Evolutionary conservation across 208 protist species (phyloP).

Genomic region (Endotrypanum monterogeii): DNA sequence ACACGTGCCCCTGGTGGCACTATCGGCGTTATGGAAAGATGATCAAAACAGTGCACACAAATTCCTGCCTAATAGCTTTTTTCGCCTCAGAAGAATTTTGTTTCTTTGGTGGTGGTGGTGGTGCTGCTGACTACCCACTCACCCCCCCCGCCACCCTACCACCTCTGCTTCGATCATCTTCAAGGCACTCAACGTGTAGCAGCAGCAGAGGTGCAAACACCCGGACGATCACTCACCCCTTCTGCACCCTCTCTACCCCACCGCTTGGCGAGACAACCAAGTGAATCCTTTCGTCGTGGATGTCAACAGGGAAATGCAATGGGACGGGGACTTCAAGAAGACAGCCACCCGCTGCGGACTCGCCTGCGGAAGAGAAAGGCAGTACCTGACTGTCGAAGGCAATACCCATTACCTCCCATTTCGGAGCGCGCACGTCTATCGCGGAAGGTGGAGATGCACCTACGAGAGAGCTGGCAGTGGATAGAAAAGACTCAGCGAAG

Average conservation of each 20-base stretch:
- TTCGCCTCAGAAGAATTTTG: neutral
- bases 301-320: constrained; percentile 14
- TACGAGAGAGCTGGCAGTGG: neutral
- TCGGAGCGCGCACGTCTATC: neutral
- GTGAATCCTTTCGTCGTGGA: constrained; percentile 22
- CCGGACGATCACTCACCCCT: neutral
- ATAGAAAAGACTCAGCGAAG: neutral
- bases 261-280: constrained; percentile 16
- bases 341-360: neutral
- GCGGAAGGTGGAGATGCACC: neutral
- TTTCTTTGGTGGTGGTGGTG: neutral
- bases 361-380: neutral
- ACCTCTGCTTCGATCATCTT: neutral
- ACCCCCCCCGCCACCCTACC: too few species aligned
- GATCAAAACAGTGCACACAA: neutral
- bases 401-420: constrained; percentile 25
- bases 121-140: too few species aligned
- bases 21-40: neutral
- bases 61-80: neutral
- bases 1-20: neutral
- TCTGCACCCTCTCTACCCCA: constrained; percentile 15
- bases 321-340: neutral
- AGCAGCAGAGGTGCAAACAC: neutral
- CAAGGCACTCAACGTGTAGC: neutral
- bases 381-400: constrained; percentile 31